Evolutionary conservation across 2,329 filamentous ascomycete species (phyloP).

Genomic region (Basipetospora chlamydospora): DNA sequence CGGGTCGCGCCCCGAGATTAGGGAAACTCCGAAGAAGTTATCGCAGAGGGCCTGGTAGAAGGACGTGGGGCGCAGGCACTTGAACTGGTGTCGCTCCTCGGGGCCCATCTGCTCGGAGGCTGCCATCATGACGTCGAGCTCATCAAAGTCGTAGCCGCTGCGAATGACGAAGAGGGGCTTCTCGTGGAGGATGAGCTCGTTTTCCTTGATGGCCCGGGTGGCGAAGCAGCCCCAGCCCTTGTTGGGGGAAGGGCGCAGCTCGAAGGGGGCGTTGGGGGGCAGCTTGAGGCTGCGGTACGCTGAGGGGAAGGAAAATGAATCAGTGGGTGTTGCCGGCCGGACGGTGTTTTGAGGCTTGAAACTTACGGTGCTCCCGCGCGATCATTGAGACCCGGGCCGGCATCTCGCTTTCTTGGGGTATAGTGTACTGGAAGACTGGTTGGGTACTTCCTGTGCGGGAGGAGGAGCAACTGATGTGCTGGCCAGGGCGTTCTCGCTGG

Average conservation of each 20-base stretch:
- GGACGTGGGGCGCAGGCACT: neutral
- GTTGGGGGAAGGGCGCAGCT: neutral
- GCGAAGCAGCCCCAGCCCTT: neutral
- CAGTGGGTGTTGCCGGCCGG: no score
- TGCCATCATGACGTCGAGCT: no score
- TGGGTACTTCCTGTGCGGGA: no score
- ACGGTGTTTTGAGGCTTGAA: no score
- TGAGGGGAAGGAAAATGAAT: no score
- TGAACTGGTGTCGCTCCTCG: neutral
- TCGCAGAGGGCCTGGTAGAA: neutral
- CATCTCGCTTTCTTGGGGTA: no score
- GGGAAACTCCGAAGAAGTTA: neutral
- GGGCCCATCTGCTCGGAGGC: neutral
- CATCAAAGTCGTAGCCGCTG: no score
- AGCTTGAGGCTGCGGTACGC: neutral
- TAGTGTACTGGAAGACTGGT: no score
- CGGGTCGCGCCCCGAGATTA: neutral
- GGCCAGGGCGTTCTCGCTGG: no score
- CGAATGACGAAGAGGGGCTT: neutral
- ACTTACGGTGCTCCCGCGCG: no score
- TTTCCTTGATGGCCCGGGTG: neutral
- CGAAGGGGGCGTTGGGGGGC: neutral
- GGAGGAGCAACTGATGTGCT: no score
- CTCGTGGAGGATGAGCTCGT: neutral
- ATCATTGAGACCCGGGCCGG: no score